phyloP scores from a whole-genome alignment of 192 early-diverging fungal genomes.

The Coemansia sp. region DNA sequence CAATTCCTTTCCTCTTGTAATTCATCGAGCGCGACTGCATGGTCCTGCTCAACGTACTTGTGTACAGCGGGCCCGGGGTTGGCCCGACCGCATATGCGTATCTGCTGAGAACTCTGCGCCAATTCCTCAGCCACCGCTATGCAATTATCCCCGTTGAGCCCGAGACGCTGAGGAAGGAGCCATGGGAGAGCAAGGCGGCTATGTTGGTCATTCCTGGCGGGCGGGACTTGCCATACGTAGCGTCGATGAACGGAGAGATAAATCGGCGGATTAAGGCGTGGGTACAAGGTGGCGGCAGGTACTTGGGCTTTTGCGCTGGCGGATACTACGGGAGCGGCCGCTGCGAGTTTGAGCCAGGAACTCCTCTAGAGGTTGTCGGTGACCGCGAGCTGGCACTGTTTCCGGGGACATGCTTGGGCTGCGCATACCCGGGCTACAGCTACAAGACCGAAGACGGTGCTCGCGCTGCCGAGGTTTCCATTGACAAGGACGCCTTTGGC shows the following conservation, averaged over 20 bases:
- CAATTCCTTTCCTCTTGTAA: not conserved
- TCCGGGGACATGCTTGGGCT: conserved; percentile 64
- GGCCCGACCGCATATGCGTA: conserved; percentile 31
- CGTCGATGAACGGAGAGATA: conserved; percentile 60
- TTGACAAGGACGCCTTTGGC: conserved; percentile 32
- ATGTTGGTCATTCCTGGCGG: conserved; percentile 89
- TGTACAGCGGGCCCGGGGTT: conserved; percentile 48
- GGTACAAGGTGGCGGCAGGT: conserved; percentile 74
- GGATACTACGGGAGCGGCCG: conserved; percentile 71
- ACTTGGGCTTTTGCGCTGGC: conserved; percentile 91
- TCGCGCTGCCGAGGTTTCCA: conserved; percentile 53
- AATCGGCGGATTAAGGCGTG: conserved; percentile 63
- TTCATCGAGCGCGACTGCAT: too few species aligned
- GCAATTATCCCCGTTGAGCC: conserved; percentile 85
- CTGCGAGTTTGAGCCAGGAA: conserved; percentile 75
- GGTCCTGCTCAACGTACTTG: conserved; percentile 43
- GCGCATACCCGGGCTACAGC: conserved; percentile 74
- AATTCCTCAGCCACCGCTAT: conserved; percentile 73
- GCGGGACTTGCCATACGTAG: conserved; percentile 75
- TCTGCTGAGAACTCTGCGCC: conserved; percentile 60
- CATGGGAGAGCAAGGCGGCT: conserved; percentile 86
- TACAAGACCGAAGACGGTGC: conserved; percentile 80
- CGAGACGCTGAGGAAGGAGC: conserved; percentile 62
- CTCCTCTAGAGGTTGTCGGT: conserved; percentile 64
- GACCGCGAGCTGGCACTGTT: conserved; percentile 70